Evolutionary conservation across 140 eudicot genomes (phyloP).

Genomic region (Flaveria floridana): DNA sequence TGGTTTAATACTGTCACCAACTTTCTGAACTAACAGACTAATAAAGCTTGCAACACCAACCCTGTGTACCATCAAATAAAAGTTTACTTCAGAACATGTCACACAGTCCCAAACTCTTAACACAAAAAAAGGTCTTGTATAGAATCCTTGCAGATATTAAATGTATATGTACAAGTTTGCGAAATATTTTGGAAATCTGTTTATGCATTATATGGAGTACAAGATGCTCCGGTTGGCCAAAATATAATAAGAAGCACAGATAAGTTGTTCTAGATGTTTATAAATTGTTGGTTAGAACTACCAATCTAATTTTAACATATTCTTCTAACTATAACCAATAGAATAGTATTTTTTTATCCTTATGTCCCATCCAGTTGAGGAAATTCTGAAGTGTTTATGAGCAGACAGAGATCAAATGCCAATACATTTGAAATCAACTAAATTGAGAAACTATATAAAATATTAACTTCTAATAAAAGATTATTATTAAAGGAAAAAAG

Average conservation of each 20-base stretch:
- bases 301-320: neutral
- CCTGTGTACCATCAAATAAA: slow-evolving; percentile 39
- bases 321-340: neutral
- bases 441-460: neutral
- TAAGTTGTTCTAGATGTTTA: neutral
- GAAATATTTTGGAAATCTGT: neutral
- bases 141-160: neutral
- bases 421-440: neutral
- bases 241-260: neutral
- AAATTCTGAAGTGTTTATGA: neutral
- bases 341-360: neutral
- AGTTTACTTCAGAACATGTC: slow-evolving; percentile 7
- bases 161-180: neutral
- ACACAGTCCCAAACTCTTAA: neutral
- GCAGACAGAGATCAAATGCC: neutral
- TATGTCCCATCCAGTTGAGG: neutral
- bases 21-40: slow-evolving; percentile 78
- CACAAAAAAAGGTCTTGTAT: neutral
- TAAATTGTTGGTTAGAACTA: neutral
- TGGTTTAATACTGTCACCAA: slow-evolving; percentile 69
- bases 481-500: neutral
- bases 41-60: slow-evolving; percentile 96
- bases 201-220: neutral
- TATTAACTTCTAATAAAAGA: neutral
- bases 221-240: neutral